phyloP scores from a whole-genome alignment of 306 rosid genomes.

The Canavalia gladiata region DNA sequence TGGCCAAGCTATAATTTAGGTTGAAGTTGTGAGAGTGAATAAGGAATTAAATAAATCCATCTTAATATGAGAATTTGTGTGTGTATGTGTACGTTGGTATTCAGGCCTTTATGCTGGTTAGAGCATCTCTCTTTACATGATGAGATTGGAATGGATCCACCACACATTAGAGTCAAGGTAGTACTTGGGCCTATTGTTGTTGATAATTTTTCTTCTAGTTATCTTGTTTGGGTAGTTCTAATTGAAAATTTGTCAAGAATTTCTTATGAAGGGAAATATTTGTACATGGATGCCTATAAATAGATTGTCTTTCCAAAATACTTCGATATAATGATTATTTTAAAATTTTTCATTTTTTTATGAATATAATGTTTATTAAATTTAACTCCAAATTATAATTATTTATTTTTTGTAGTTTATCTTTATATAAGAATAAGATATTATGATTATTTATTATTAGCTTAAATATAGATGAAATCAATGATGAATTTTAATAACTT shows the following conservation, averaged over 20 bases:
- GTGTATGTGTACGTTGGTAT: background rate
- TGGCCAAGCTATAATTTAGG: background rate
- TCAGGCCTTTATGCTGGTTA: slow-evolving; percentile 81
- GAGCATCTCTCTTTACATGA: slow-evolving; percentile 82
- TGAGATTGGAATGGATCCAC: slow-evolving; percentile 88
- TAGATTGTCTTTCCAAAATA: slow-evolving; percentile 87
- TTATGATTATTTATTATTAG: background rate
- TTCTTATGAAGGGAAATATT: slow-evolving; percentile 84
- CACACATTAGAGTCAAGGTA: slow-evolving; percentile 80
- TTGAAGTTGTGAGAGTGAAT: background rate
- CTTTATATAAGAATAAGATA: background rate
- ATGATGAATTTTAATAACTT: background rate
- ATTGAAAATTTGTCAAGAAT: slow-evolving; percentile 79
- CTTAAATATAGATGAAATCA: slow-evolving; percentile 1
- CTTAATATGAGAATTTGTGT: background rate
- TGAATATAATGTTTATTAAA: background rate
- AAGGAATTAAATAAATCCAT: background rate
- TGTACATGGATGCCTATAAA: slow-evolving; percentile 80
- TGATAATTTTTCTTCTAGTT: slow-evolving; percentile 67
- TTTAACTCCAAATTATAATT: slow-evolving; percentile 16
- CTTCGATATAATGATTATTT: slow-evolving; percentile 61
- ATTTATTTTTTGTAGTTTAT: slow-evolving; percentile 2
- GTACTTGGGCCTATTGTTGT: slow-evolving; percentile 71
- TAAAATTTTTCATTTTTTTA: background rate
- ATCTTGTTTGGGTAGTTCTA: slow-evolving; percentile 76